Base-by-base conservation (phyloP, 2,329 filamentous ascomycete genomes). In the Coniochaeta sp. region DNA sequence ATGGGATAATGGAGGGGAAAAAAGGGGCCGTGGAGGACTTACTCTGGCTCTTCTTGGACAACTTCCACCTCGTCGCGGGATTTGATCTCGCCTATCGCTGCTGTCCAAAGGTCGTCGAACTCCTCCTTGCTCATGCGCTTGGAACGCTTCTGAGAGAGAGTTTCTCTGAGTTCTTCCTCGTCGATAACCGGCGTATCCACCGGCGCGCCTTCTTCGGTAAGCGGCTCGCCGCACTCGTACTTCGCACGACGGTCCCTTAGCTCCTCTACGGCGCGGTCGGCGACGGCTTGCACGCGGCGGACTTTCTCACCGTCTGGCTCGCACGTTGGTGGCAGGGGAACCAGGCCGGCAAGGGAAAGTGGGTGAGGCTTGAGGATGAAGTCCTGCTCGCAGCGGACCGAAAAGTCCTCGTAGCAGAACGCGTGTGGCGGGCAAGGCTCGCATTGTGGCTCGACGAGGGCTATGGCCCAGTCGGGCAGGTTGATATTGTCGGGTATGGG, bases 281-380 rank as follows among this genome's bases (percentile, higher is more conserved):
- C 91, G 17, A 99, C 91, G 22, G 88, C 85, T 68, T 93, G 91
- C 57, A 98, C 89, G 19, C 90, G 89, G 43, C 91, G 86, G 8
- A 89, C 91, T 73, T 96, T 97, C 69, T 96, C 91, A 62, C 92
- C 92, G 73, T 99, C 96, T 0, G 95, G 90, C 74, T 97, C 93
- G 73, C 95, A 99, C 5, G 91, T 93, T 1, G 96, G 93, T 6
- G 93, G 87, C 9, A 99, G 77, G 8, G 95, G 95, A 6, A 98
- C 70, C 3, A 96, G 70, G 0, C 95, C 93, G 57, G 88, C 87
- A 0, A 97, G 72, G 0, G 92, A 89, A 24, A 98, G 79, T 1
- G 93, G 93, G 71, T 98, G 93, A 1, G 87, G 84, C 68, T 89
- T 89, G 40, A 95, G 80, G 55, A 99, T 83, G 69, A 96, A 99